Evolutionary conservation across 2,329 filamentous ascomycete species (phyloP).

Genomic region (Xylaria sp.): DNA sequence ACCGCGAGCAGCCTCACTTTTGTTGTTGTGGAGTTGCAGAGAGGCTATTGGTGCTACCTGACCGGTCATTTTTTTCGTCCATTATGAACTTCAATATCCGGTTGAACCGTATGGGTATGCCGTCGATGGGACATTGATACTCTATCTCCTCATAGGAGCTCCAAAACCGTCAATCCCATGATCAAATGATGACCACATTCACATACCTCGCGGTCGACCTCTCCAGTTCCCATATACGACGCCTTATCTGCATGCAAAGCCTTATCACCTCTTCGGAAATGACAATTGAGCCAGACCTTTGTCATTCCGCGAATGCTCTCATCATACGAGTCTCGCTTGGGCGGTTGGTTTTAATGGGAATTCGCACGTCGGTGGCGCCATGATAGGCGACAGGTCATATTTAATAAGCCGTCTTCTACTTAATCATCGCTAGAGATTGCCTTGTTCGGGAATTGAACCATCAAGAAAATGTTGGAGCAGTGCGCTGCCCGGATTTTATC

Average conservation of each 20-base stretch:
- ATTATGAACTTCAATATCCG: slow-evolving; percentile 33
- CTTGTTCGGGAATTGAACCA: slow-evolving; percentile 24
- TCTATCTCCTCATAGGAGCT: slow-evolving; percentile 1
- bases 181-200: slow-evolving; percentile 17
- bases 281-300: not conserved
- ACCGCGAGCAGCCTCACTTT: slow-evolving; percentile 42
- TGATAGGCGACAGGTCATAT: slow-evolving; percentile 35
- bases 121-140: not conserved
- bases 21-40: slow-evolving; percentile 34
- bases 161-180: slow-evolving; percentile 21
- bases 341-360: slow-evolving; percentile 23
- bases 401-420: slow-evolving; percentile 14
- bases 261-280: not conserved
- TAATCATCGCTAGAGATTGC: slow-evolving; percentile 41
- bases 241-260: not conserved
- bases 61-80: slow-evolving; percentile 39
- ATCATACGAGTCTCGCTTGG: slow-evolving; percentile 23
- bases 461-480: slow-evolving; percentile 9
- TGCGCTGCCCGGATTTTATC: not conserved
- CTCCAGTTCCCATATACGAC: slow-evolving; percentile 9
- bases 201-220: slow-evolving; percentile 1
- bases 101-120: slow-evolving; percentile 22
- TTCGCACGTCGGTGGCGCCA: slow-evolving; percentile 6
- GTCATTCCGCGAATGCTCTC: slow-evolving; percentile 4
- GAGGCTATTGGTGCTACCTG: slow-evolving; percentile 40